phyloP scores from a whole-genome alignment of 2,329 filamentous ascomycete species.

The Curvularia verruculosa region DNA sequence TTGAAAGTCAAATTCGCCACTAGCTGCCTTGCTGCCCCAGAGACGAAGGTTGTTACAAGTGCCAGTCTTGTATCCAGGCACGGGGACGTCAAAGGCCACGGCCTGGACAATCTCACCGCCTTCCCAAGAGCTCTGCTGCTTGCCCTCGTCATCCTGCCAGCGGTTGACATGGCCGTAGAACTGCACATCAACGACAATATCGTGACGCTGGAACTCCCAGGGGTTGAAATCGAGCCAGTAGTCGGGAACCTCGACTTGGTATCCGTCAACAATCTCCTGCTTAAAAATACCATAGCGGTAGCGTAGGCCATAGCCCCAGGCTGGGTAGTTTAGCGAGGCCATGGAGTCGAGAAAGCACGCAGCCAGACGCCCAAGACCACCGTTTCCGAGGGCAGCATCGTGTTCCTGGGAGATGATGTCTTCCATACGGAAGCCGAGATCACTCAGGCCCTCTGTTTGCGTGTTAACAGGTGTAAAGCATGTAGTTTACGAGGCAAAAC shows the following conservation, averaged over 20 bases:
- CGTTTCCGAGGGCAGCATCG: constrained; percentile 94
- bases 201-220: constrained; percentile 96
- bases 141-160: constrained; percentile 73
- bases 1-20: constrained; percentile 98
- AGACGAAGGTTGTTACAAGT: constrained; percentile 96
- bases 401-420: constrained; percentile 95
- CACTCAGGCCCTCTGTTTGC: constrained; percentile 73
- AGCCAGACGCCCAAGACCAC: constrained; percentile 90
- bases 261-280: constrained; percentile 97
- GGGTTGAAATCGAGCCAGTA: constrained; percentile 99
- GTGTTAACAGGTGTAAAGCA: constrained; percentile 20
- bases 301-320: constrained; percentile 95
- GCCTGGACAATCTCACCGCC: constrained; percentile 91
- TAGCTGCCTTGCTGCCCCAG: constrained; percentile 97
- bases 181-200: constrained; percentile 95
- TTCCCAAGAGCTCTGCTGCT: constrained; percentile 78
- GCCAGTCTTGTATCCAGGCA: constrained; percentile 86
- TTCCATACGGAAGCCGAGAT: constrained; percentile 96
- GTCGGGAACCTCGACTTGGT: constrained; percentile 96
- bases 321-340: constrained; percentile 91
- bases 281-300: constrained; percentile 98
- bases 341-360: constrained; percentile 97
- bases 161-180: constrained; percentile 90
- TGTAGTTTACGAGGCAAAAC: constrained; percentile 27
- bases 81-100: constrained; percentile 87